Percentiles rank a stretch among this genome's conserved stretches.
Evolutionary conservation across 495 filamentous ascomycete genomes (phyloP).

Genomic region (Penicillium soppii): DNA sequence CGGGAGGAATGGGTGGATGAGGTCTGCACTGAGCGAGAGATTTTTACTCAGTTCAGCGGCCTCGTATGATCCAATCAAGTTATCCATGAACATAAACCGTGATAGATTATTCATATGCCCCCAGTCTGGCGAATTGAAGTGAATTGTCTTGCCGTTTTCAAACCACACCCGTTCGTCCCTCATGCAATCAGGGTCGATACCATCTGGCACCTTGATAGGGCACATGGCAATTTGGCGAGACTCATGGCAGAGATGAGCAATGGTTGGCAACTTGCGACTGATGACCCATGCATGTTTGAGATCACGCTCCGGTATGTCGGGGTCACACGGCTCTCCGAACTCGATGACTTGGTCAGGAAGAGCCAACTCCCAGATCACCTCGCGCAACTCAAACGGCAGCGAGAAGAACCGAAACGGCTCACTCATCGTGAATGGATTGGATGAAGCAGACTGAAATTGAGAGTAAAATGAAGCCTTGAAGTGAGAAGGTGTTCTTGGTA

Average conservation of each 20-base stretch:
- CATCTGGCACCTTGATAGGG: background rate
- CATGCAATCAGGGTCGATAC: background rate
- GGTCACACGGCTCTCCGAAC: background rate
- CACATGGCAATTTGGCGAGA: background rate
- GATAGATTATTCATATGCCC: background rate
- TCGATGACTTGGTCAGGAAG: background rate
- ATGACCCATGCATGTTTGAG: background rate
- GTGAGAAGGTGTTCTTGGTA: no score
- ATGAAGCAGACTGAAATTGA: conserved; percentile 27
- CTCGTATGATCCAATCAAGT: background rate
- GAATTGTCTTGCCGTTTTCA: background rate
- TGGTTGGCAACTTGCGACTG: background rate
- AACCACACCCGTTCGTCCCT: background rate
- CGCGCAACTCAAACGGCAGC: background rate
- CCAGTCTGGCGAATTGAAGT: background rate
- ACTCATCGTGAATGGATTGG: background rate
- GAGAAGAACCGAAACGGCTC: background rate
- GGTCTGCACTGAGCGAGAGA: background rate
- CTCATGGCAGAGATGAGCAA: background rate
- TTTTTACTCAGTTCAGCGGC: background rate
- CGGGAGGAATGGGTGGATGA: conserved; percentile 1
- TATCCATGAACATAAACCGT: background rate
- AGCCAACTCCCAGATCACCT: background rate
- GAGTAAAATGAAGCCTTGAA: no score
- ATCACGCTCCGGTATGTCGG: conserved; percentile 1